A percentile compares a stretch with the other conserved stretches of the same genome.
phyloP scores from a whole-genome alignment of 768 basidiomycete genomes.

The Tulasnella calospora region DNA sequence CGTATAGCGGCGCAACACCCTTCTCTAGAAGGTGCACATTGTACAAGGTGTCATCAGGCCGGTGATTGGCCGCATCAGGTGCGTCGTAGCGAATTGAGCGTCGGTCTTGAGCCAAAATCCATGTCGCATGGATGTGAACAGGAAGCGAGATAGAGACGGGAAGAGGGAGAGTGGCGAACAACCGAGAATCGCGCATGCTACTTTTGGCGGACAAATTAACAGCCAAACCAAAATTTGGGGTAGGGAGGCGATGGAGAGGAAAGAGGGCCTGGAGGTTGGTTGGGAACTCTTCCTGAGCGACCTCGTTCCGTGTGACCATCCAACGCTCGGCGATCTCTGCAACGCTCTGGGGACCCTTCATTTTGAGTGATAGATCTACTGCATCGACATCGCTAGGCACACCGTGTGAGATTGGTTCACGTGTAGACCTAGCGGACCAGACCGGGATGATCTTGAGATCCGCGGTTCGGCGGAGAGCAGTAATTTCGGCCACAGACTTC shows the following conservation, averaged over 20 bases:
- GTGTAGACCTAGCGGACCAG: background rate
- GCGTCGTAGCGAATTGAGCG: conserved; percentile 29
- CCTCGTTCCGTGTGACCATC: background rate
- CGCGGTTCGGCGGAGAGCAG: background rate
- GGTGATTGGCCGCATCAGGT: background rate
- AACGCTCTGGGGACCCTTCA: background rate
- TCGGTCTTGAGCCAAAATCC: conserved; percentile 46
- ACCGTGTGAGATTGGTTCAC: background rate
- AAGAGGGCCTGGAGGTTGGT: background rate
- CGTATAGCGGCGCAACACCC: background rate
- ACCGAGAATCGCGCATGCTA: background rate
- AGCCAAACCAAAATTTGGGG: background rate
- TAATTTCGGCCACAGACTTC: background rate
- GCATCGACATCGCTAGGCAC: background rate
- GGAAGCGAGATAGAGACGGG: conserved; percentile 42
- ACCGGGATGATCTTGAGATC: background rate
- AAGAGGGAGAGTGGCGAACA: conserved; percentile 48
- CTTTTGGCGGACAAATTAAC: background rate
- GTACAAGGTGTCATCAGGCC: background rate
- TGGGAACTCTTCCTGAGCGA: background rate
- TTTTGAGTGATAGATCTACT: no score
- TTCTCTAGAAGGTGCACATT: background rate
- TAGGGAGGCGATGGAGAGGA: background rate
- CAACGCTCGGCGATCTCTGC: background rate
- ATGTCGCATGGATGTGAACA: conserved; percentile 47